Base-by-base conservation (phyloP, 2,329 filamentous ascomycete genomes). In the Aspergillus viridinutans region DNA sequence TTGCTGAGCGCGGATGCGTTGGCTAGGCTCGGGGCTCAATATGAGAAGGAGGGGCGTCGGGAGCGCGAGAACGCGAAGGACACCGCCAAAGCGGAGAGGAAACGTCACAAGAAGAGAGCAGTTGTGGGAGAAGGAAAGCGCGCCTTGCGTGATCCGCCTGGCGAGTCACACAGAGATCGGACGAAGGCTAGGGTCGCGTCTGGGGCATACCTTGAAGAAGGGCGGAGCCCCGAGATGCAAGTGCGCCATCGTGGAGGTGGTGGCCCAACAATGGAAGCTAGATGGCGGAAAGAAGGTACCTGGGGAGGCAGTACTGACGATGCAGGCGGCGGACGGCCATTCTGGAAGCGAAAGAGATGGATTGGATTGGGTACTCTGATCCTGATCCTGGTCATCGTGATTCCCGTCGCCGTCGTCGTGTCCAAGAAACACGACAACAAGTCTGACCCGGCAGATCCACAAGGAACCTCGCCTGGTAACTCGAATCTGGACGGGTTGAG, bases 151-250 rank as follows among this genome's bases (percentile, higher is more conserved):
- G 64, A 66, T 4, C 69, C 56, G 32, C 57, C 61, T 23, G 64
- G 65, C n/a, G 63, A 73, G 32, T 65, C 68, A 48, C 70, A 75
- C 10, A 70, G 74, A 43, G 77, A 75, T 51, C 72, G 72, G 45
- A 81, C 80, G 61, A 84, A 85, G 67, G 80, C 80, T 56, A 78
- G 88, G 59, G 79, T 89, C n/a, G 86, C 88, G 21, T 90, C 88
- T 60, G 88, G 87, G 21, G 85, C 86, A 0, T 74, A 88, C 20
- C 76, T 89, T 63, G 88, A 90, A 67, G 88, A 90, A 69, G 88
- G 87, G 0, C 78, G 72, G 40, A 71, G 68, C 49, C 68, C 74
- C 67, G 82, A 70, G 77, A 81, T 72, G 75, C 81, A 68, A 62
- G 73, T 78, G 53, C 73, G 76, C 57, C 77, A 81, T 45, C 67